Conservation (phyloP, 352 stramenopile genomes). For the Phytophthora europaea region DNA sequence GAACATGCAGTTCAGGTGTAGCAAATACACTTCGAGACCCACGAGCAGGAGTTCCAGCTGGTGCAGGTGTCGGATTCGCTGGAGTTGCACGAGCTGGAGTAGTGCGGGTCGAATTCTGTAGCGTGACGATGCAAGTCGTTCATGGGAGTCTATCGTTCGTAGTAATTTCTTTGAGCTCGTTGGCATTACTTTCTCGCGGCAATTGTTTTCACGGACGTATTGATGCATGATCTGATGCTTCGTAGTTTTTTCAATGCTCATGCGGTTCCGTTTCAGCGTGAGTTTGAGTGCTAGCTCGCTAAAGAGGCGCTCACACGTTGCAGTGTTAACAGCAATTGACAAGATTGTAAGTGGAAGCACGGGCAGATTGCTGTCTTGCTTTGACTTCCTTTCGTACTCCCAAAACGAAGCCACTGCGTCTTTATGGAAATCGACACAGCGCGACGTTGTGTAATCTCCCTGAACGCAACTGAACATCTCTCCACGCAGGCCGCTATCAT, state of each 20-base stretch:
- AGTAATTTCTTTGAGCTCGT: conserved; percentile 12
- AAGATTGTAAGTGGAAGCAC: conserved; percentile 22
- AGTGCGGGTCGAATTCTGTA: conserved; percentile 3
- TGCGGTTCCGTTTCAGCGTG: conserved; percentile 14
- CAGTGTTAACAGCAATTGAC: conserved; percentile 38
- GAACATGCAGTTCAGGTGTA: too few relatives aligned
- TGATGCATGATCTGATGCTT: conserved; percentile 15
- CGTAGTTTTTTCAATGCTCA: conserved; percentile 9
- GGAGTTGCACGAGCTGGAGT: conserved; percentile 1
- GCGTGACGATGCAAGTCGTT: background rate
- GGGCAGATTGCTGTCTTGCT: conserved; percentile 13
- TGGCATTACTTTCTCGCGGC: conserved; percentile 10
- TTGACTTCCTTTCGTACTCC: background rate
- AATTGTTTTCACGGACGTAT: conserved; percentile 8
- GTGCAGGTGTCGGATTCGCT: background rate
- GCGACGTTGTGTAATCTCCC: conserved; percentile 6
- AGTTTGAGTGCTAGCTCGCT: conserved; percentile 32
- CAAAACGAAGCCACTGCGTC: conserved; percentile 4
- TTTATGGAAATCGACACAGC: conserved; percentile 1
- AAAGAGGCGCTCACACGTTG: conserved; percentile 40
- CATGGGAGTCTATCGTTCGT: background rate
- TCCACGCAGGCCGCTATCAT: conserved; percentile 8
- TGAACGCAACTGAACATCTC: conserved; percentile 11
- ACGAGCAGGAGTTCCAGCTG: background rate
- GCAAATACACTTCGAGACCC: background rate